phyloP scores from a whole-genome alignment of 495 filamentous ascomycete genomes.

The Tetracladium marchalianum region DNA sequence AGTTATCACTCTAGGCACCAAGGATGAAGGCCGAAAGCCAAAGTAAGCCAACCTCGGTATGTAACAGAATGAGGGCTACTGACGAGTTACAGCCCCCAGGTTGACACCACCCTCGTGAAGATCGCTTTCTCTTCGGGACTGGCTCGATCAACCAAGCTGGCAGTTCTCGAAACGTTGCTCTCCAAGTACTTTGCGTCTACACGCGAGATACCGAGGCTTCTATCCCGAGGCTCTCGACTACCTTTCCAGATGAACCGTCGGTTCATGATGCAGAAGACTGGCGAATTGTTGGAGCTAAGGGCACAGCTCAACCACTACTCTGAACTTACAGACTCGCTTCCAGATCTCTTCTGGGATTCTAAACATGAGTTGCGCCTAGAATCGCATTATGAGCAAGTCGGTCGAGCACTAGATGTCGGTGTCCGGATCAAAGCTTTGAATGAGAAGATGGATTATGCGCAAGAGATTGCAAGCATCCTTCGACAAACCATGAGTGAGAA shows the following conservation, averaged over 20 bases:
- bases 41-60: background rate
- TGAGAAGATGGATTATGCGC: slow-evolving; percentile 95
- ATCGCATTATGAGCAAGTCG: slow-evolving; percentile 89
- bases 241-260: slow-evolving; percentile 51
- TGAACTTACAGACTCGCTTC: slow-evolving; percentile 88
- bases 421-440: slow-evolving; percentile 87
- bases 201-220: slow-evolving; percentile 61
- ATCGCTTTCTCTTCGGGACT: slow-evolving; percentile 94
- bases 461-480: slow-evolving; percentile 86
- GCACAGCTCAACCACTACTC: slow-evolving; percentile 95
- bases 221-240: slow-evolving; percentile 53
- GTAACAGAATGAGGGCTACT: background rate
- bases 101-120: slow-evolving; percentile 80
- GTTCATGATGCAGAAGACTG: slow-evolving; percentile 87
- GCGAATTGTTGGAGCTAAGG: slow-evolving; percentile 80
- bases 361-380: slow-evolving; percentile 73
- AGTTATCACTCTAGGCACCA: slow-evolving; percentile 82
- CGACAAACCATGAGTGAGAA: slow-evolving; percentile 84
- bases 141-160: slow-evolving; percentile 91
- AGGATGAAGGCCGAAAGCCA: slow-evolving; percentile 14
- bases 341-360: slow-evolving; percentile 95
- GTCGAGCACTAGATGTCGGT: slow-evolving; percentile 82
- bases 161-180: slow-evolving; percentile 81
- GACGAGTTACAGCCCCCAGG: slow-evolving; percentile 23
- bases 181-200: slow-evolving; percentile 78